Evolutionary conservation across 805 yeast genomes (phyloP).

Genomic region (Candida quercuum): DNA sequence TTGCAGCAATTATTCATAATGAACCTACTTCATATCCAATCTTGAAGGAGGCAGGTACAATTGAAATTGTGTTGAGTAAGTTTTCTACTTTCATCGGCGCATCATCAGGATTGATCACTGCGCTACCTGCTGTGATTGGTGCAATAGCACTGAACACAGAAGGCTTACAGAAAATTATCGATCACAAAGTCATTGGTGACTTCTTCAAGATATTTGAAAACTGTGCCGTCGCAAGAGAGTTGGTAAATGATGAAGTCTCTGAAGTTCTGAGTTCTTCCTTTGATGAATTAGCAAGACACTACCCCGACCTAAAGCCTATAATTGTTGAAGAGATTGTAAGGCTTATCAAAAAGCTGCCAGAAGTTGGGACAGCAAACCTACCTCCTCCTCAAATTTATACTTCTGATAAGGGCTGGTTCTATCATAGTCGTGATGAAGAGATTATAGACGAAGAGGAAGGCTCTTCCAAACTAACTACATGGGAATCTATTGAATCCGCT

Average conservation of each 20-base stretch:
- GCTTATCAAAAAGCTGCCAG: constrained; percentile 42
- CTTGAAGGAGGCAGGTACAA: constrained; percentile 69
- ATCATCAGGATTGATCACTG: constrained; percentile 49
- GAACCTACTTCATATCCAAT: constrained; percentile 88
- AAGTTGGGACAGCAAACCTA: constrained; percentile 27
- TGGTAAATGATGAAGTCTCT: constrained; percentile 48
- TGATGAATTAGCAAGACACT: constrained; percentile 81
- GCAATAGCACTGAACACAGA: constrained; percentile 75
- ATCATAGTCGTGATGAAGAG: constrained; percentile 35
- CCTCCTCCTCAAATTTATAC: constrained; percentile 40
- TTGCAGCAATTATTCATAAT: constrained; percentile 71
- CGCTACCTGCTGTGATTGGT: constrained; percentile 71
- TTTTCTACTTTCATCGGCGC: constrained; percentile 53
- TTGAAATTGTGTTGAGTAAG: constrained; percentile 56
- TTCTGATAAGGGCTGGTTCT: constrained; percentile 35
- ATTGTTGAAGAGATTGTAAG: constrained; percentile 44
- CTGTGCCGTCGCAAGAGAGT: constrained; percentile 44
- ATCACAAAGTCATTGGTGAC: constrained; percentile 31
- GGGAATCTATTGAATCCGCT: constrained; percentile 47
- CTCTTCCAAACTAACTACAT: constrained; percentile 35
- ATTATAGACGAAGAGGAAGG: constrained; percentile 38
- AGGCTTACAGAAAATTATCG: constrained; percentile 56
- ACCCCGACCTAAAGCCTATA: constrained; percentile 61
- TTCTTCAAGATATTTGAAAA: constrained; percentile 49
- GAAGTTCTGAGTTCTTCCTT: constrained; percentile 58